phyloP scores from a whole-genome alignment of 2,329 filamentous ascomycete species.

The Epichloe hybrida region DNA sequence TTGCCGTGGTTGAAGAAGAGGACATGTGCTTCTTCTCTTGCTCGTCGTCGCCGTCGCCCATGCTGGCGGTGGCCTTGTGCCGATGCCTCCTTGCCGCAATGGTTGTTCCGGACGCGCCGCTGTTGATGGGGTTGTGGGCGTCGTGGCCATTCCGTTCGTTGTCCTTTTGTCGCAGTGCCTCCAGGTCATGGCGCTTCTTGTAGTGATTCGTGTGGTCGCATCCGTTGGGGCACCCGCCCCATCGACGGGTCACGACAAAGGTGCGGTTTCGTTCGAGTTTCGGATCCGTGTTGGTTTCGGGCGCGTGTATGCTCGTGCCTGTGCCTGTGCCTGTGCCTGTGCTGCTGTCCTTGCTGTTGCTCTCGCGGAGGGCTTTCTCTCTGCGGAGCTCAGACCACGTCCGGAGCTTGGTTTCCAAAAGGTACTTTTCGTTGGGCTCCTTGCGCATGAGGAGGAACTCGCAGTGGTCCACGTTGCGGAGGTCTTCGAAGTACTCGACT shows the following conservation, averaged over 20 bases:
- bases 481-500: slow-evolving; percentile 96
- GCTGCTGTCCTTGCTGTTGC: not conserved
- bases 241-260: slow-evolving; percentile 42
- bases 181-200: slow-evolving; percentile 45
- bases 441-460: slow-evolving; percentile 95
- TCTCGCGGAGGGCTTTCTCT: slow-evolving; percentile 33
- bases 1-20: slow-evolving; percentile 15
- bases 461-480: slow-evolving; percentile 95
- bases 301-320: not conserved
- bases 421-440: slow-evolving; percentile 69
- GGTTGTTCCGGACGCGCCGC: slow-evolving; percentile 1
- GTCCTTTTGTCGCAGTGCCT: slow-evolving; percentile 39
- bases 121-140: slow-evolving; percentile 13
- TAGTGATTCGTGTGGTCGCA: slow-evolving; percentile 61
- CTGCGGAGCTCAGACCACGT: slow-evolving; percentile 85
- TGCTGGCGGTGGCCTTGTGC: slow-evolving; percentile 12
- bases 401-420: slow-evolving; percentile 76
- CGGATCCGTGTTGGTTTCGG: not conserved
- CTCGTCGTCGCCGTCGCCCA: slow-evolving; percentile 12
- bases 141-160: slow-evolving; percentile 15
- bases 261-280: slow-evolving; percentile 30
- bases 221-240: slow-evolving; percentile 83
- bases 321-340: not conserved
- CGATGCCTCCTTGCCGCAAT: slow-evolving; percentile 13
- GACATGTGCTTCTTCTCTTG: slow-evolving; percentile 1